Percentiles rank a stretch among this genome's conserved stretches.
phyloP scores from a whole-genome alignment of 2,329 filamentous ascomycete species.

The Magnaporthiopsis incrustans region DNA sequence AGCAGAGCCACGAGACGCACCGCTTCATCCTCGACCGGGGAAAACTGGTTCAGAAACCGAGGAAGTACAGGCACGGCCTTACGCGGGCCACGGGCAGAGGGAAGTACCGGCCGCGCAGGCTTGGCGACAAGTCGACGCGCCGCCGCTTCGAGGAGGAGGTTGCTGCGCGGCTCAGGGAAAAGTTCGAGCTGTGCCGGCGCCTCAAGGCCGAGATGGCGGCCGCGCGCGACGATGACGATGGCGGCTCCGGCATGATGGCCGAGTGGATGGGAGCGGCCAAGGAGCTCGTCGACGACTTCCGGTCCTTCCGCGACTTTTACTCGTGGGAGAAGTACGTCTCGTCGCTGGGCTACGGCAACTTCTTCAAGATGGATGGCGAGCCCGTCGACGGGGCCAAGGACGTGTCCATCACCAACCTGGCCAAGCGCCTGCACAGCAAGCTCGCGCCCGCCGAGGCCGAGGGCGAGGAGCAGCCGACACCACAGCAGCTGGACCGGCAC shows the following conservation, averaged over 20 bases:
- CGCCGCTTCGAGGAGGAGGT: slow-evolving; percentile 20
- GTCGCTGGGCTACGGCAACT: slow-evolving; percentile 38
- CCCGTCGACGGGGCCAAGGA: slow-evolving; percentile 14
- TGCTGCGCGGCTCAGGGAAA: slow-evolving; percentile 19
- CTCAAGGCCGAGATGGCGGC: slow-evolving; percentile 25
- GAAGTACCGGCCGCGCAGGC: slow-evolving; percentile 6
- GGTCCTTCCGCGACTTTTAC: slow-evolving; percentile 56
- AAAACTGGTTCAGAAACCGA: slow-evolving; percentile 13
- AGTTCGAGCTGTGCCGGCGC: slow-evolving; percentile 36
- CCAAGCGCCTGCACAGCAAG: slow-evolving; percentile 45
- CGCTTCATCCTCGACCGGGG: slow-evolving; percentile 16
- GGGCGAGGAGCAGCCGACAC: slow-evolving; percentile 20
- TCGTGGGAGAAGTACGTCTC: slow-evolving; percentile 58
- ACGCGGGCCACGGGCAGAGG: neutral
- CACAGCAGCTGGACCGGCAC: slow-evolving; percentile 16
- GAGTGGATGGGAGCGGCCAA: slow-evolving; percentile 52
- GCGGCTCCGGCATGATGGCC: slow-evolving; percentile 34
- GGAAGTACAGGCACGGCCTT: slow-evolving; percentile 10
- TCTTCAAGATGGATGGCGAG: slow-evolving; percentile 27
- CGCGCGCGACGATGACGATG: slow-evolving; percentile 22
- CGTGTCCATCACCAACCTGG: slow-evolving; percentile 25
- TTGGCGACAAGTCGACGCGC: slow-evolving; percentile 19
- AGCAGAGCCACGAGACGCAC: slow-evolving; percentile 9
- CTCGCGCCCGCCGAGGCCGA: slow-evolving; percentile 25
- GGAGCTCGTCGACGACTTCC: slow-evolving; percentile 55